phyloP scores from a whole-genome alignment of 306 rosid species.

The Fragaria nilgerrensis region DNA sequence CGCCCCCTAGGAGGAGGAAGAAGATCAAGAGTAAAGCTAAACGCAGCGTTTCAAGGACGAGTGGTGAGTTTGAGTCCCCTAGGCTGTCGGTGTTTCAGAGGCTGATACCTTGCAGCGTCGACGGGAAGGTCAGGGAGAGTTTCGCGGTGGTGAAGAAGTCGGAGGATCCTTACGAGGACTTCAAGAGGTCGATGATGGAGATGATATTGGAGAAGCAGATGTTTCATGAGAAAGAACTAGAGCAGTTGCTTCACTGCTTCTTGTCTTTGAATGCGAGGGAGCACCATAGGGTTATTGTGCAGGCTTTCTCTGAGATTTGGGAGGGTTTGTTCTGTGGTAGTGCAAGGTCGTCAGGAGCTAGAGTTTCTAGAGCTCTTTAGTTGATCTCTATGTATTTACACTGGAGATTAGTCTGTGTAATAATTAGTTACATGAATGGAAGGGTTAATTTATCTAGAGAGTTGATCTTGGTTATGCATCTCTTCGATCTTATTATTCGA shows the following conservation, averaged over 20 bases:
- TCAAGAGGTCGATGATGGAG: conserved; percentile 63
- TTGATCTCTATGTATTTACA: neutral
- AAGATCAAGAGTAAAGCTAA: conserved; percentile 17
- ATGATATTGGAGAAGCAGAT: conserved; percentile 63
- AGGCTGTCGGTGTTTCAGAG: conserved; percentile 59
- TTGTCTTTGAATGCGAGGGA: conserved; percentile 40
- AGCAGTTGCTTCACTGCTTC: conserved; percentile 50
- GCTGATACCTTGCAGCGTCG: conserved; percentile 52
- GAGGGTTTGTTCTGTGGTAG: conserved; percentile 34
- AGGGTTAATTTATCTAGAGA: neutral
- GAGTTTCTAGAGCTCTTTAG: conserved; percentile 22
- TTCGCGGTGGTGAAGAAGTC: conserved; percentile 63
- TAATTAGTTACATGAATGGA: neutral
- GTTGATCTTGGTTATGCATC: neutral
- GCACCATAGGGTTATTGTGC: conserved; percentile 40
- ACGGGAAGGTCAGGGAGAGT: conserved; percentile 55
- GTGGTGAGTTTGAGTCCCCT: conserved; percentile 13
- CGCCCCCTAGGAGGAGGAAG: conserved; percentile 7
- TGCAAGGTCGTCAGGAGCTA: conserved; percentile 10
- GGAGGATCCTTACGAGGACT: conserved; percentile 54
- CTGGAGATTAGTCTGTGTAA: neutral
- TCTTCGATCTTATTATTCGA: neutral
- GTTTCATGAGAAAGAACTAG: conserved; percentile 46
- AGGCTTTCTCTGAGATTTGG: conserved; percentile 57
- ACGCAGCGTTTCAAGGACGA: conserved; percentile 24